Evolutionary conservation across 2,329 filamentous ascomycete species (phyloP), one percentile per base, ranked within the genome.

Genomic region (Thielaviopsis ethacetica): DNA sequence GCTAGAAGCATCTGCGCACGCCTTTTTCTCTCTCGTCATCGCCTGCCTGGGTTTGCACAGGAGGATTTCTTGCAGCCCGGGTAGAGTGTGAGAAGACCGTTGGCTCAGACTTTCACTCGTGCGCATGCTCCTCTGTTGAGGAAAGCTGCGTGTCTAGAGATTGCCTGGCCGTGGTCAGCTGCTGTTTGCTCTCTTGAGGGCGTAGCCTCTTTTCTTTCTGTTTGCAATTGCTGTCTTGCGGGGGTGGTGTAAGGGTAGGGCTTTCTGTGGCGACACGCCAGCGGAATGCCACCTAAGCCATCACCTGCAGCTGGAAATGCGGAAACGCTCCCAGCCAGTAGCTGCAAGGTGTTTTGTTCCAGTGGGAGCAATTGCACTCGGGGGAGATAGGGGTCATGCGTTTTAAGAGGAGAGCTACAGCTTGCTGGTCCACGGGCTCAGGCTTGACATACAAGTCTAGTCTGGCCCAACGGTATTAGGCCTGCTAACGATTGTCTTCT

Each of bases 21-120:
- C 70, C 72, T 72, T 76, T 56, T 61, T 34, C 27, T 71, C 27
- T 71, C 72, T 76, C 76, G 76, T 85, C 82, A 81, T 86, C 81
- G 79, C 86, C 85, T 88, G 78, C 80, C 80, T 80, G 70, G 71
- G 72, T 68, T 73, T 76, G 73, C 73, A 71, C 65, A 67, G 70
- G 66, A 72, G 67, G 65, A 65, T 65, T 60, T 57, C 53, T 69
- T 68, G 69, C 73, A 73, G 73, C 71, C 71, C 67, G 73, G 73
- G 71, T 79, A 81, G 79, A 82, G 79, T 76, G 78, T 81, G 79
- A 81, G 78, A 75, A 68, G 68, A 67, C 65, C 65, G 64, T 59
- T 59, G 56, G 60, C 60, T 61, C 57, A 61, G 60, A 56, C 59
- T 57, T 38, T 55, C 49, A 56, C 49, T 57, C 38, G 15, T 54